Percentiles rank a stretch among this genome's conserved stretches.
Conservation (phyloP, 83 land plant species). For the Picea mariana region DNA sequence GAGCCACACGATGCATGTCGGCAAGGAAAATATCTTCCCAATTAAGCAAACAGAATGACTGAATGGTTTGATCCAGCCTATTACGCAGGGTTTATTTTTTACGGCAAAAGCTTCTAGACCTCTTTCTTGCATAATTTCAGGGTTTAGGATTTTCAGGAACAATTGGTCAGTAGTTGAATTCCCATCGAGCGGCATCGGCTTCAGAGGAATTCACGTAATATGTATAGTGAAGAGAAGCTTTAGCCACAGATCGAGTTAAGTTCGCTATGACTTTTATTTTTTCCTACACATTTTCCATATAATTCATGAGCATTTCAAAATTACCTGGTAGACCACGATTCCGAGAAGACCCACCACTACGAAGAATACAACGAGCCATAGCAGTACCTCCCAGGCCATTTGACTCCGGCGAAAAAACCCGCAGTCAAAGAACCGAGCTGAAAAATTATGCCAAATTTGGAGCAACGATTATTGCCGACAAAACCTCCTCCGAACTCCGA, state of each 20-base stretch:
- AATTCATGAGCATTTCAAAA: no score
- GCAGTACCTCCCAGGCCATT: conserved; percentile 18
- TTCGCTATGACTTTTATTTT: not conserved
- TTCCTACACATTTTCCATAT: not conserved
- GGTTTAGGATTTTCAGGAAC: not conserved
- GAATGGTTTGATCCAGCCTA: no score
- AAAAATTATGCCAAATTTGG: not conserved
- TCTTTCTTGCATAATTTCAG: not conserved
- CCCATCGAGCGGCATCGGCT: not conserved
- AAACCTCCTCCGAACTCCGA: not conserved
- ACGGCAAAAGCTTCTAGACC: not conserved
- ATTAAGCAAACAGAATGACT: no score
- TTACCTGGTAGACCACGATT: conserved; percentile 53
- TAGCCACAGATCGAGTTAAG: not conserved
- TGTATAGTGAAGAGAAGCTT: not conserved
- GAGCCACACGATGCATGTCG: no score
- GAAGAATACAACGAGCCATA: conserved; percentile 69
- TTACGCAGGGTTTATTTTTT: not conserved
- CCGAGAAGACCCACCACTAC: conserved; percentile 47
- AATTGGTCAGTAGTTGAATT: not conserved
- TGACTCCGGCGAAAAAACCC: not conserved
- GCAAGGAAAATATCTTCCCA: no score
- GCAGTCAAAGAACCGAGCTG: no score
- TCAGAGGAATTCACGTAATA: no score
- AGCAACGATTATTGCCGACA: not conserved